Percentiles rank a stretch among this genome's conserved stretches.
Evolutionary conservation across 176 grass and related monocot species (phyloP).

Genomic region (Bromus sterilis): DNA sequence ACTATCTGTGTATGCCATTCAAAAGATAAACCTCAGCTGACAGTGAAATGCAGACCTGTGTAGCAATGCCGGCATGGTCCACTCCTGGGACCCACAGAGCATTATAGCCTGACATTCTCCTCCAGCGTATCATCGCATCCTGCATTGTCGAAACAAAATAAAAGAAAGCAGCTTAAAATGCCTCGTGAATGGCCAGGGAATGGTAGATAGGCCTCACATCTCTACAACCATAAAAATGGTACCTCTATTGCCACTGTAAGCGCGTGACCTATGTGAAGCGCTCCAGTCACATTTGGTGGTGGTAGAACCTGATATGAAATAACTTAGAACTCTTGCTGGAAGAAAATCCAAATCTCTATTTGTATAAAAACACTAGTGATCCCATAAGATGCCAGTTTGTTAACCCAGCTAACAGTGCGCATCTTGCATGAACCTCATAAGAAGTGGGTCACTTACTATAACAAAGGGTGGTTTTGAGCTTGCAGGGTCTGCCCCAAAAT

Average conservation of each 20-base stretch:
- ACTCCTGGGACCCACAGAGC: constrained; percentile 84
- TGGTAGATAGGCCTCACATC: constrained; percentile 17
- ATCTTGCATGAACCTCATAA: not conserved
- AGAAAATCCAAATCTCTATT: not conserved
- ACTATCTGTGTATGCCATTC: not conserved
- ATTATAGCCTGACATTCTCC: constrained; percentile 91
- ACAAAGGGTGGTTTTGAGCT: not conserved
- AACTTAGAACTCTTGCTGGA: not conserved
- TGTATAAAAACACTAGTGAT: not conserved
- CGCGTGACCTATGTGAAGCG: constrained; percentile 1
- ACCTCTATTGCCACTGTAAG: constrained; percentile 52
- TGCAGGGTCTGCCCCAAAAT: not conserved
- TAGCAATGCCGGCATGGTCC: constrained; percentile 95
- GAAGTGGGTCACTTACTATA: not conserved
- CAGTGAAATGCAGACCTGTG: constrained; percentile 52
- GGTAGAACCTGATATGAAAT: not conserved
- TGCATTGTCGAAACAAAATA: constrained; percentile 18
- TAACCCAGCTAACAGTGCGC: not conserved
- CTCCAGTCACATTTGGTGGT: not conserved
- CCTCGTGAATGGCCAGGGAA: not conserved
- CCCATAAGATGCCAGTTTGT: not conserved
- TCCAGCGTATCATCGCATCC: constrained; percentile 86
- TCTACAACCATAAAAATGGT: no score
- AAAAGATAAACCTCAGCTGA: not conserved
- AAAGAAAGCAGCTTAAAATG: not conserved